Percentiles rank a stretch among this genome's conserved stretches.
Conservation (phyloP, 208 protist species). For the Trypanosoma conorhini region DNA sequence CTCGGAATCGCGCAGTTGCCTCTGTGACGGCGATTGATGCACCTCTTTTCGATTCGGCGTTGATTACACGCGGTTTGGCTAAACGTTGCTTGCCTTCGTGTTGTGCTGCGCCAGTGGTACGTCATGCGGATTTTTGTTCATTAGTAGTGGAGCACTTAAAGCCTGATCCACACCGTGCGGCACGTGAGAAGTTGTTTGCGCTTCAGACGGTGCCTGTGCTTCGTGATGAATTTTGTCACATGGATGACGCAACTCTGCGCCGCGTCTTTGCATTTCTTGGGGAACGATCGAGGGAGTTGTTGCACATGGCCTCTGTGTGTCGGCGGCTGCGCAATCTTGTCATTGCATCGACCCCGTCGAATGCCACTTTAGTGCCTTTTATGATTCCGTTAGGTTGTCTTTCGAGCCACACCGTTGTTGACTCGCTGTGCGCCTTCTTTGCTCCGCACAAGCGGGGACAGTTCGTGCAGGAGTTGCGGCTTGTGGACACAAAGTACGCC, state of each 20-base stretch:
- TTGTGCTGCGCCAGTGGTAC: constrained; percentile 16
- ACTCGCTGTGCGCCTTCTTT: constrained; percentile 40
- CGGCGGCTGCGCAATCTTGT: constrained; percentile 42
- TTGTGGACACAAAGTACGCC: constrained; percentile 38
- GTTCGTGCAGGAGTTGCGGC: constrained; percentile 34
- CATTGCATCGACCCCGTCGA: constrained; percentile 21
- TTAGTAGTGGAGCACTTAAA: constrained; percentile 29
- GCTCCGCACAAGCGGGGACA: constrained; percentile 40
- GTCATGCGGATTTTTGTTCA: constrained; percentile 43
- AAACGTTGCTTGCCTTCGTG: neutral
- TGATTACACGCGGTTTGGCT: constrained; percentile 19
- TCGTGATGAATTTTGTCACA: constrained; percentile 40
- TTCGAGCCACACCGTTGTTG: constrained; percentile 18
- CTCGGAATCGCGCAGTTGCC: constrained; percentile 61
- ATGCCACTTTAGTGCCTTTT: constrained; percentile 29
- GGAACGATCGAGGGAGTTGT: constrained; percentile 25
- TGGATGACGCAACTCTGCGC: constrained; percentile 39
- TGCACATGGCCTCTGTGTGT: constrained; percentile 46
- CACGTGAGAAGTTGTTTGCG: constrained; percentile 36
- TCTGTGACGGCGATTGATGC: constrained; percentile 42
- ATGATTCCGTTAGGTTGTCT: constrained; percentile 48
- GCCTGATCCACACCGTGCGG: constrained; percentile 35
- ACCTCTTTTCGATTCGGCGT: constrained; percentile 25
- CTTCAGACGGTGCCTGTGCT: constrained; percentile 39
- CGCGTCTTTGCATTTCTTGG: constrained; percentile 48